These are phyloP conservation scores for Xylaria sp. DNA, from an alignment of 2,329 filamentous ascomycete genomes.

Conservation along the genomic window DNA sequence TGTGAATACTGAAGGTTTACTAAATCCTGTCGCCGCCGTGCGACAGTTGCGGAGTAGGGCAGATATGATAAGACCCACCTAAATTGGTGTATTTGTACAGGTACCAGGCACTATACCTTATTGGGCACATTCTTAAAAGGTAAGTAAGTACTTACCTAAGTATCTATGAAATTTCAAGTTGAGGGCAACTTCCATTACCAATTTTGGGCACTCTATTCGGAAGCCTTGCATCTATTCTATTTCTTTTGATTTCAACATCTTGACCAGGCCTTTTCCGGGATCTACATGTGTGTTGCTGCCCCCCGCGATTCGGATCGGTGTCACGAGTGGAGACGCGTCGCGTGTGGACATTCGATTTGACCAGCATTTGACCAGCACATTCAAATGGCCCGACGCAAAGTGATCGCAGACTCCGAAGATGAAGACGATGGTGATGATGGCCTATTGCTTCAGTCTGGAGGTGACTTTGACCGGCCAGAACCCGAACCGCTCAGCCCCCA, in stretches of 20 bases:
- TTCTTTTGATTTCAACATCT: neutral
- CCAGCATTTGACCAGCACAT: neutral
- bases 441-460: conserved; percentile 33
- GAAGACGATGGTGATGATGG: conserved; percentile 43
- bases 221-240: neutral
- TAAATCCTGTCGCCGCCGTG: too few species aligned
- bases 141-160: too few species aligned
- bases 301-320: neutral
- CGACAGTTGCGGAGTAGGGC: too few species aligned
- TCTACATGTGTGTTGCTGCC: neutral
- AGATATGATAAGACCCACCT: too few species aligned
- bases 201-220: neutral
- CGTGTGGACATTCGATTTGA: conserved; percentile 11
- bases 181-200: neutral
- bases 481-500: conserved; percentile 47
- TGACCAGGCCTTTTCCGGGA: neutral
- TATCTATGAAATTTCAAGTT: neutral
- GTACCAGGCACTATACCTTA: too few species aligned
- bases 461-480: conserved; percentile 39
- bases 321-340: conserved; percentile 35
- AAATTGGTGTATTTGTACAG: too few species aligned
- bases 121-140: too few species aligned
- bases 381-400: conserved; percentile 45
- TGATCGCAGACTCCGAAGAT: conserved; percentile 52
- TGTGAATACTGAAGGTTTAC: too few species aligned